Conservation (phyloP, 495 filamentous ascomycete species). For the Hypoxylon lenormandii region DNA sequence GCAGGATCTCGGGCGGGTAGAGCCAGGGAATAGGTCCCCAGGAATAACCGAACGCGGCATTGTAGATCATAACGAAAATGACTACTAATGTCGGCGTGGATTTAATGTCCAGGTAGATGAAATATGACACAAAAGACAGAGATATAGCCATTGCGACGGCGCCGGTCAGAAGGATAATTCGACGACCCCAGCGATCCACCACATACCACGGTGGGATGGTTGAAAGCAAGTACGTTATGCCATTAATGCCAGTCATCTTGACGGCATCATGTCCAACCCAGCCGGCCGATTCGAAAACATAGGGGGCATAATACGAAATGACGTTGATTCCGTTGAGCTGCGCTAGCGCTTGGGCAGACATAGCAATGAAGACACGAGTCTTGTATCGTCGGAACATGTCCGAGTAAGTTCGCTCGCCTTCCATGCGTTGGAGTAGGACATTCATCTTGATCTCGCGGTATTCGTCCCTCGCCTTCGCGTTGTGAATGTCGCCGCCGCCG, state of each 20-base stretch:
- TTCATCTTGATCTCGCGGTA: slow-evolving; percentile 99
- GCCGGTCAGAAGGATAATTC: slow-evolving; percentile 88
- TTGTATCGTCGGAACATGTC: slow-evolving; percentile 97
- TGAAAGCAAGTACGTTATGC: slow-evolving; percentile 86
- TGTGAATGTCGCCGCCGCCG: slow-evolving; percentile 92
- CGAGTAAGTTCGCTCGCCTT: slow-evolving; percentile 88
- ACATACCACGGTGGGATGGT: slow-evolving; percentile 98
- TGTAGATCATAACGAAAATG: slow-evolving; percentile 96
- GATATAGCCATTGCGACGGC: slow-evolving; percentile 91
- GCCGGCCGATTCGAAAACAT: slow-evolving; percentile 95
- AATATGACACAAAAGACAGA: slow-evolving; percentile 93
- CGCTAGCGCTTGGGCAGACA: slow-evolving; percentile 96
- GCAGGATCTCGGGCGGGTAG: slow-evolving; percentile 96
- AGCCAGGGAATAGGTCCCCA: slow-evolving; percentile 99
- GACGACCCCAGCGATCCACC: slow-evolving; percentile 91
- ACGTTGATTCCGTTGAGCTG: slow-evolving; percentile 99
- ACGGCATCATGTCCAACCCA: slow-evolving; percentile 91
- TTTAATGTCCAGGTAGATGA: slow-evolving; percentile 84
- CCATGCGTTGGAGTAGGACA: slow-evolving; percentile 89
- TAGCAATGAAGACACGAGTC: slow-evolving; percentile 95
- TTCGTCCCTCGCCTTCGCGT: slow-evolving; percentile 88
- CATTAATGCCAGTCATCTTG: slow-evolving; percentile 97
- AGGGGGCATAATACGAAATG: slow-evolving; percentile 97
- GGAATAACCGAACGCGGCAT: slow-evolving; percentile 97
- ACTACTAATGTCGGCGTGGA: slow-evolving; percentile 87